Base-by-base conservation (phyloP, 768 basidiomycete species). In the Cyathus striatus region DNA sequence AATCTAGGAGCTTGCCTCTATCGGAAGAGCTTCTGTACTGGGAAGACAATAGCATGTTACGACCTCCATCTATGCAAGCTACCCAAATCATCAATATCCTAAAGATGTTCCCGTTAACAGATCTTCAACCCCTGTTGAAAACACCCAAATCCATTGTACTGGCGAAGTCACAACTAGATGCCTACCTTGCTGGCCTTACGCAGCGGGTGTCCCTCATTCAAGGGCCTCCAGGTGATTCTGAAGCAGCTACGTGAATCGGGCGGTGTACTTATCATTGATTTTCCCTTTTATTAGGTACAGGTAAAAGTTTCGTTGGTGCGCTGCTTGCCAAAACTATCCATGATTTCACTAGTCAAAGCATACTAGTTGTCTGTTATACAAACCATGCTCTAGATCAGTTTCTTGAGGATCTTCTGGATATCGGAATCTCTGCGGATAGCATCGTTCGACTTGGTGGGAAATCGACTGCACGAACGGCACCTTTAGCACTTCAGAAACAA, bases 321-420 rank as follows among this genome's bases (percentile, higher is more conserved):
- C 64, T 86, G 1, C 59, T 86, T 0, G 81, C 81, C 0, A 86
- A 84, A 49, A 62, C 72, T 3, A 57, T 84, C 3, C 72, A 83
- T 38, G 69, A 76, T 12, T 58, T 59, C 41, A 74, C 75, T 0
- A 14, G 50, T 0, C 63, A 69, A 40, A 77, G 55, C 0, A 83
- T 87, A 18, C 72, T 86, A 3, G 81, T 86, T 1, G 78, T 83
- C 14, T 85, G 83, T 49, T 86, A 77, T 47, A 87, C 84, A 1
- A 87, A 87, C 44, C 85, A 87, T 35, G 84, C 85, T 0, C 70
- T 87, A 0, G 84, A 86, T 47, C 78, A 84, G 40, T 81, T 87
- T 42, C 66, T 87, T 3, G 74, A 77, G 18, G 76, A 80, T 41
- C 70, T 87, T 2, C 53, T 86, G 2, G 66, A 69, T 16, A 78